These are phyloP conservation scores for Blakeslea trispora DNA, from an alignment of 371 early-diverging fungal genomes.

Conservation along the genomic window DNA sequence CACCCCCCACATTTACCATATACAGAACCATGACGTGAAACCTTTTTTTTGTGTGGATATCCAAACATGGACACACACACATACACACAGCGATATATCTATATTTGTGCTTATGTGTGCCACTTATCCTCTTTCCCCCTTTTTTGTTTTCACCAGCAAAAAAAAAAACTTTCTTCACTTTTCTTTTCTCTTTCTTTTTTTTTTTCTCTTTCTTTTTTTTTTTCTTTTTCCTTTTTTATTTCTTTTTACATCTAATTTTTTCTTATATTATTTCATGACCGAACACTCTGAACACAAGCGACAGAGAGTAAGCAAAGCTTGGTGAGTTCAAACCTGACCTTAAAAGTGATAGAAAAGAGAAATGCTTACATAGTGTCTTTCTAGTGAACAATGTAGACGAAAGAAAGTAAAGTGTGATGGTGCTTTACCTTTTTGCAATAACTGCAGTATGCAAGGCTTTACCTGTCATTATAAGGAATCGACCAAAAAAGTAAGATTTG, in stretches of 20 bases:
- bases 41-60: too few relatives aligned
- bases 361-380: slow-evolving; percentile 1
- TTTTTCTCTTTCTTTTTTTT: slow-evolving; percentile 5
- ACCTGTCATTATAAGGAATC: slow-evolving; percentile 45
- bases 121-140: too few relatives aligned
- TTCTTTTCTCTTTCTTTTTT: background rate
- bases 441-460: slow-evolving; percentile 32
- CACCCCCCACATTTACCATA: too few relatives aligned
- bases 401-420: slow-evolving; percentile 72
- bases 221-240: slow-evolving; percentile 7
- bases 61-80: too few relatives aligned
- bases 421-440: slow-evolving; percentile 46
- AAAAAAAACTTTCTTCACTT: background rate
- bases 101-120: too few relatives aligned
- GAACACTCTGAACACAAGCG: slow-evolving; percentile 32
- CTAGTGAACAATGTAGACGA: slow-evolving; percentile 57
- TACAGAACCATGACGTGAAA: too few relatives aligned
- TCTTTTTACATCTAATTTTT: too few relatives aligned
- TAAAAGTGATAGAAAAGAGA: background rate
- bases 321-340: slow-evolving; percentile 25
- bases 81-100: too few relatives aligned
- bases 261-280: background rate
- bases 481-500: slow-evolving; percentile 38
- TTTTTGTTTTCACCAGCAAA: too few relatives aligned
- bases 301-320: slow-evolving; percentile 51